phyloP scores from a whole-genome alignment of 805 yeast species.

The Wickerhamiella parazyma region DNA sequence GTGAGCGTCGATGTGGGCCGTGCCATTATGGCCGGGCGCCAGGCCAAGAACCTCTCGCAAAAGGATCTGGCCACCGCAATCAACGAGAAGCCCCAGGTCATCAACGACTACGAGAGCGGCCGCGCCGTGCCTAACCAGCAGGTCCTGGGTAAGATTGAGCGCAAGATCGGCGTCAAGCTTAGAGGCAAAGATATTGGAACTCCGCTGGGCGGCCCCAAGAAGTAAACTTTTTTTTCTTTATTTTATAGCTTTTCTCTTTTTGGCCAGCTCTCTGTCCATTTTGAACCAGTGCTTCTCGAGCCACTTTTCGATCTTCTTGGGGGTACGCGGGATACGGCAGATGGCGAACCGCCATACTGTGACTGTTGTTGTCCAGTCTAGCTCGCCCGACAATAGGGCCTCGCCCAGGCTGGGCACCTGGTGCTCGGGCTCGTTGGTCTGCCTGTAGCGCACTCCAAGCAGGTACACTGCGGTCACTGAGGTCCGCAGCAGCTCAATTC shows the following conservation, averaged over 20 bases:
- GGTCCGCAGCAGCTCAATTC: slow-evolving; percentile 19
- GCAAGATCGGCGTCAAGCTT: slow-evolving; percentile 85
- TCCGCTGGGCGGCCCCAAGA: slow-evolving; percentile 46
- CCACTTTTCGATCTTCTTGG: slow-evolving; percentile 40
- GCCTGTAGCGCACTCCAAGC: slow-evolving; percentile 36
- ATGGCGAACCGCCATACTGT: slow-evolving; percentile 10
- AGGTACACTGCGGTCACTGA: slow-evolving; percentile 34
- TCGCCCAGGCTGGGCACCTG: slow-evolving; percentile 11
- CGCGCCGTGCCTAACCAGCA: slow-evolving; percentile 96
- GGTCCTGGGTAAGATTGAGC: slow-evolving; percentile 78
- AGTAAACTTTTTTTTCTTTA: slow-evolving; percentile 21
- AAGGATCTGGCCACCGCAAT: slow-evolving; percentile 92
- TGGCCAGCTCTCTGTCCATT: slow-evolving; percentile 38
- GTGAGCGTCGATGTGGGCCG: slow-evolving; percentile 74
- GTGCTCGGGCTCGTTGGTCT: slow-evolving; percentile 1
- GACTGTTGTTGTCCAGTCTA: slow-evolving; percentile 16
- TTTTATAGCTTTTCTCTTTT: neutral
- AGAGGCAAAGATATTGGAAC: slow-evolving; percentile 93
- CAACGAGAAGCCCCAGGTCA: slow-evolving; percentile 89
- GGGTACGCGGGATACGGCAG: slow-evolving; percentile 14
- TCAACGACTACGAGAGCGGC: slow-evolving; percentile 94
- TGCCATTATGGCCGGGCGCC: slow-evolving; percentile 72
- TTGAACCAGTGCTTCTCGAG: slow-evolving; percentile 59
- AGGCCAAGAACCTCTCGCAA: slow-evolving; percentile 78
- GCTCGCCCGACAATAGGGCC: slow-evolving; percentile 4